Evolutionary conservation across 805 yeast genomes (phyloP).

Genomic region (Yarrowia sp.): DNA sequence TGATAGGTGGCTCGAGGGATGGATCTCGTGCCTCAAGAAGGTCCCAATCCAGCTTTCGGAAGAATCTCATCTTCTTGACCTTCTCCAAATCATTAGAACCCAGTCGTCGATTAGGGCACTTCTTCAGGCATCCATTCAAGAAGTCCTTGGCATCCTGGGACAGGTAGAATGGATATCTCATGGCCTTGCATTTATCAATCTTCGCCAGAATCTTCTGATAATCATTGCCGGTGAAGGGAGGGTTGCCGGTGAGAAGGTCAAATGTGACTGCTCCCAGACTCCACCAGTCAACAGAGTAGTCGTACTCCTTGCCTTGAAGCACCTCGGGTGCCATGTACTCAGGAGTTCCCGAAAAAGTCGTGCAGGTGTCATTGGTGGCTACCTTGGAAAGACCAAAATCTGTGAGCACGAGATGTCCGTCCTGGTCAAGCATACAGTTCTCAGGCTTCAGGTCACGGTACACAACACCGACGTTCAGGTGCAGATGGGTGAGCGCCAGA

Average conservation of each 20-base stretch:
- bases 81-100: slow-evolving; percentile 62
- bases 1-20: slow-evolving; percentile 70
- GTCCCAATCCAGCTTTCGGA: slow-evolving; percentile 78
- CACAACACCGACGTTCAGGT: slow-evolving; percentile 73
- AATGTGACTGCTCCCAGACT: slow-evolving; percentile 82
- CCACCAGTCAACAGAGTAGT: slow-evolving; percentile 89
- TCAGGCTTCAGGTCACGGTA: slow-evolving; percentile 91
- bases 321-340: slow-evolving; percentile 93
- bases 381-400: slow-evolving; percentile 78
- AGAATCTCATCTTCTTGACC: slow-evolving; percentile 72
- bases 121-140: slow-evolving; percentile 66
- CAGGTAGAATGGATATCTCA: slow-evolving; percentile 74
- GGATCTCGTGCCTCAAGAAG: slow-evolving; percentile 59
- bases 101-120: slow-evolving; percentile 70
- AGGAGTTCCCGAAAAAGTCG: slow-evolving; percentile 75
- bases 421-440: slow-evolving; percentile 75
- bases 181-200: slow-evolving; percentile 67
- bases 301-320: slow-evolving; percentile 76
- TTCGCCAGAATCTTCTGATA: slow-evolving; percentile 78
- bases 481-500: slow-evolving; percentile 77
- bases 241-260: slow-evolving; percentile 83
- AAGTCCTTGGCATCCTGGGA: slow-evolving; percentile 83
- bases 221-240: slow-evolving; percentile 87
- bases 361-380: slow-evolving; percentile 55
- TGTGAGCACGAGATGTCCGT: slow-evolving; percentile 83